Evolutionary conservation across 805 yeast genomes (phyloP), one percentile per base, ranked within the genome.

Genomic region (Komagataella populi): DNA sequence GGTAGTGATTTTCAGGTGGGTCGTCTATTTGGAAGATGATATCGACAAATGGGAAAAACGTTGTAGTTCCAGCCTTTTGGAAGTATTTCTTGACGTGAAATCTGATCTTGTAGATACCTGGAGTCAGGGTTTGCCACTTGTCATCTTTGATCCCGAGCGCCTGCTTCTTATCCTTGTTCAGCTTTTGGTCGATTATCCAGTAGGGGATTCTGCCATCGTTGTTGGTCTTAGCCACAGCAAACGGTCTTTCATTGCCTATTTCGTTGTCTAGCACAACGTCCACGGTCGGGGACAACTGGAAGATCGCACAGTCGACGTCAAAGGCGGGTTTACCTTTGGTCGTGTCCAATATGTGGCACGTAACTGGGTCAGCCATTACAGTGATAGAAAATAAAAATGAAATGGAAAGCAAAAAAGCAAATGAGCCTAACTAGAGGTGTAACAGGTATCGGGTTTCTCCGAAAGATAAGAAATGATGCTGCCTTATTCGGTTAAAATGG

Each of bases 321-420:
- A 68, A 62, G 1, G 96, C 96, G 1, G 98, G 98, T 54, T 71
- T 74, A 1, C 98, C 98, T 6, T 72, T 66, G 7, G 85, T 81
- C 6, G 96, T 89, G 60, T 90, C 96, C 20, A 90, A 71, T 7
- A 90, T 78, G 64, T 90, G 98, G 68, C 97, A 90, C 2, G 96
- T 89, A 45, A 89, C 78, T 47, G 91, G 91, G 55, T 57, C 6
- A 30, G 39, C 39, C 39, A 30, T 30, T 5, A 8, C 3, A 30
- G 39, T 8, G 12, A 8, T 30, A 1, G 4, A 30, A 7, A 24
- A 24, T 24, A 3, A 5, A 30, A 10, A 14, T 30, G 39, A 10
- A 30, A 30, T 4, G 14, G 10, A 10, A 30, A 30, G 39, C 14
- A 8, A 30, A 10, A 10, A 5, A 30, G 14, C 14, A 30, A 30